Evolutionary conservation across 371 early-diverging fungal species (phyloP).

Genomic region (Circinella minor): DNA sequence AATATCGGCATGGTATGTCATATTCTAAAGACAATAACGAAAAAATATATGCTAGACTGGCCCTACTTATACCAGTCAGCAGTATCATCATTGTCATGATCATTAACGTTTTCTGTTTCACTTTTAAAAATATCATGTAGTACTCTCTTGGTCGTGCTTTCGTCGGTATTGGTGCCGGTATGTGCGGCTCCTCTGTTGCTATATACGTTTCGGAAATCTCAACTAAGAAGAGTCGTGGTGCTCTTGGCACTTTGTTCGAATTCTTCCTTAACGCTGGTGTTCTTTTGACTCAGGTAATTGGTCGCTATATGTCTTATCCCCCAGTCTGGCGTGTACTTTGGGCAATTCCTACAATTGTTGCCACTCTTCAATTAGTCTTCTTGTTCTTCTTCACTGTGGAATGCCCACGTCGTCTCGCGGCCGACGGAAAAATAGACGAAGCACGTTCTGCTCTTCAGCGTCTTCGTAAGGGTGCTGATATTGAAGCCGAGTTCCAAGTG

Average conservation of each 20-base stretch:
- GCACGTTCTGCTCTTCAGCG: constrained; percentile 60
- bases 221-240: constrained; percentile 76
- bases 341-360: constrained; percentile 62
- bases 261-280: constrained; percentile 79
- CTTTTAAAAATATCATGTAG: constrained; percentile 12
- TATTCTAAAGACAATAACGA: too few species aligned
- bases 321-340: constrained; percentile 74
- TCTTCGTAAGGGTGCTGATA: constrained; percentile 57
- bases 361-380: constrained; percentile 62
- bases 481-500: constrained; percentile 40
- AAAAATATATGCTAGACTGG: too few species aligned
- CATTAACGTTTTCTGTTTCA: too few species aligned
- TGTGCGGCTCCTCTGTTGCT: constrained; percentile 53
- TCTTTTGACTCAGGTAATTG: constrained; percentile 67
- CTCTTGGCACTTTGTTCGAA: constrained; percentile 60
- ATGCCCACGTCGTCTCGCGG: constrained; percentile 75
- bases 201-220: constrained; percentile 89
- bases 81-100: too few species aligned
- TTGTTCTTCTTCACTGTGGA: constrained; percentile 76
- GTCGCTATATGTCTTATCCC: constrained; percentile 61
- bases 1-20: constrained; percentile 44
- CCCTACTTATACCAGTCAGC: too few species aligned
- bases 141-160: constrained; percentile 81
- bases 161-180: constrained; percentile 86
- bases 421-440: constrained; percentile 55